Evolutionary conservation across 805 yeast genomes (phyloP).

Genomic region (Blastobotrys mokoenaii): DNA sequence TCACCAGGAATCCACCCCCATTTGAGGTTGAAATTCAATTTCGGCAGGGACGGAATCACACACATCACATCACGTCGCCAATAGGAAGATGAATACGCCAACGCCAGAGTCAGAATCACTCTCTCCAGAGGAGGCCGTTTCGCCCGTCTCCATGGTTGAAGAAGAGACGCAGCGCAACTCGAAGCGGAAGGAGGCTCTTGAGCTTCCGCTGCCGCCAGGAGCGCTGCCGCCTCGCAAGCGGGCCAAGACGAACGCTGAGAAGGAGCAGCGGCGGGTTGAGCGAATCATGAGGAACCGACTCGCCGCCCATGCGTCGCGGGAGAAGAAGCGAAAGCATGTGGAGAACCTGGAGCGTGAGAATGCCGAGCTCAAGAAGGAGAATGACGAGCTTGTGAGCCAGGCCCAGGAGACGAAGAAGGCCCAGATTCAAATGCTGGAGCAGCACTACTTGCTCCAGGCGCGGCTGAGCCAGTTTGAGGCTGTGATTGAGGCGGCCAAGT

Average conservation of each 20-base stretch:
- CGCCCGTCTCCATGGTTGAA: no score
- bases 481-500: constrained; percentile 15
- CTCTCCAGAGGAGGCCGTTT: no score
- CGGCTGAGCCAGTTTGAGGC: constrained; percentile 14
- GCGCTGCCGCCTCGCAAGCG: constrained; percentile 90
- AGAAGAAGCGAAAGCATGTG: constrained; percentile 87
- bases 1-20: no score
- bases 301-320: constrained; percentile 97
- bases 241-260: constrained; percentile 93
- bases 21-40: no score
- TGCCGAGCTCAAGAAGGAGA: constrained; percentile 21
- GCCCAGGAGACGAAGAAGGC: constrained; percentile 12
- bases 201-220: constrained; percentile 30
- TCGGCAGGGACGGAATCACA: no score
- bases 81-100: no score
- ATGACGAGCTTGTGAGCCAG: constrained; percentile 19
- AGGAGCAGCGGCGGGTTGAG: constrained; percentile 92
- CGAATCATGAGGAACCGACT: constrained; percentile 87
- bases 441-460: constrained; percentile 15
- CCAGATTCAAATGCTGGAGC: constrained; percentile 14
- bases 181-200: constrained; percentile 20
- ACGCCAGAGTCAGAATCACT: no score
- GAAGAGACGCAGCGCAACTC: no score
- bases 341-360: constrained; percentile 66
- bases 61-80: no score